Evolutionary conservation across 2,329 filamentous ascomycete species (phyloP), one percentile per base, ranked within the genome.

Genomic region (Domatiomyces catenatus): DNA sequence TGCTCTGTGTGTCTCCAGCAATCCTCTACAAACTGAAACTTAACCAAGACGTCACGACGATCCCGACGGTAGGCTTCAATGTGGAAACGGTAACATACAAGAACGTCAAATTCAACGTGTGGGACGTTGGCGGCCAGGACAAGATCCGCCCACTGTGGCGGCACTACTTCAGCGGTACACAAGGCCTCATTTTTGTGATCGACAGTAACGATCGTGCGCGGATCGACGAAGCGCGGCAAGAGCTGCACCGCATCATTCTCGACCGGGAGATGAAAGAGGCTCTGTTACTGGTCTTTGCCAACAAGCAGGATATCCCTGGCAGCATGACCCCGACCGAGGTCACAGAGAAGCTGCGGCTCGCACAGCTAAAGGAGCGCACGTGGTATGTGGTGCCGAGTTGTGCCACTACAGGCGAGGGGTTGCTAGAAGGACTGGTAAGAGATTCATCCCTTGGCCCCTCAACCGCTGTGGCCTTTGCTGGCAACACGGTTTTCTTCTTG

Each of bases 1-100:
- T 24, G 20, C 4, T 12, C 12, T 36, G 28, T 8, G 28, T 12
- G 28, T n/a, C 32, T 49, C 28, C 48, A 75, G 72, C 92, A 51
- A 96, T 96, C 64, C 82, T 98, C 56, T 98, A 96, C 79, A 96
- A 95, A 77, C 79, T 98, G 66, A 96, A 96, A 79, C 81, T 96
- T 54, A 89, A 90, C 70, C 88, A 96, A 75, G 89, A 94, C 66
- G 89, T 96, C 63, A 96, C 92, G 55, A 96, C 92, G 48, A 96
- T 96, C 66, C 92, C 92, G 46, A 98, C 92, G 32, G 92, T 98
- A 62, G 92, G 90, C 61, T 96, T 96, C 79, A 96, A 96, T 77
- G 92, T 96, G 69, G 90, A 96, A 76, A 94, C 88, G 3, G 89
- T 96, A 63, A 93, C 89, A 60, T 95, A 94, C 76, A 95, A 95